Base-by-base conservation (phyloP, 805 yeast species). In the Scheffersomyces ergatensis region DNA sequence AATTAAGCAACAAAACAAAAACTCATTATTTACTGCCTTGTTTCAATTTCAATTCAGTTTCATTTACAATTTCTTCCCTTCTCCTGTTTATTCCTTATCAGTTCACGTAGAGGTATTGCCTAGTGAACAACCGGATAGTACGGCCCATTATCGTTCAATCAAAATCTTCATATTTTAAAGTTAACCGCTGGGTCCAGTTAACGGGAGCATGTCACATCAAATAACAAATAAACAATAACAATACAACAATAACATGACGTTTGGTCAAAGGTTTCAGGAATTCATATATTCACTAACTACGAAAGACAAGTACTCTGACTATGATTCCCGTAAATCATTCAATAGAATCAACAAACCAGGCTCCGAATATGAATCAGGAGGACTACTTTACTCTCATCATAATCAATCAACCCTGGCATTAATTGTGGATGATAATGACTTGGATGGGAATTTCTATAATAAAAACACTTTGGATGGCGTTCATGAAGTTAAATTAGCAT, bases 401-500 rank as follows among this genome's bases (percentile, higher is more conserved):
- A 52, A 57, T 39, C 51, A 46, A 24, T 56, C 57, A 14, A 43
- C 62, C n/a, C 42, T 54, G 4, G 53, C 46, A 2, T 48, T 62
- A 27, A 43, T 40, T 14, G 44, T 40, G n/a, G 32, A 38, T 36
- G 38, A 34, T 13, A 23, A 25, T 27, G 39, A 43, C 2, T 17
- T 40, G 20, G 50, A 40, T 17, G 74, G 48, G 44, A 73, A 58
- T 41, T 75, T 48, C 51, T 66, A 49, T 29, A 52, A 57, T 15
- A 55, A 55, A 12, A 60, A 58, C 25, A 39, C 19, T 53, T 63
- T 58, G 14, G 85, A 80, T 33, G 95, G 95, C 36, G 83, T 85
- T 19, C 81, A 92, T 39, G 88, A 90, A 47, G 70, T 77, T 2
- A 71, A 83, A 27, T 76, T 82, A 17, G 85, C 97, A 11, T 92